These are phyloP conservation scores for Tulasnella sp. DNA, from an alignment of 768 basidiomycete genomes.

Conservation along the genomic window DNA sequence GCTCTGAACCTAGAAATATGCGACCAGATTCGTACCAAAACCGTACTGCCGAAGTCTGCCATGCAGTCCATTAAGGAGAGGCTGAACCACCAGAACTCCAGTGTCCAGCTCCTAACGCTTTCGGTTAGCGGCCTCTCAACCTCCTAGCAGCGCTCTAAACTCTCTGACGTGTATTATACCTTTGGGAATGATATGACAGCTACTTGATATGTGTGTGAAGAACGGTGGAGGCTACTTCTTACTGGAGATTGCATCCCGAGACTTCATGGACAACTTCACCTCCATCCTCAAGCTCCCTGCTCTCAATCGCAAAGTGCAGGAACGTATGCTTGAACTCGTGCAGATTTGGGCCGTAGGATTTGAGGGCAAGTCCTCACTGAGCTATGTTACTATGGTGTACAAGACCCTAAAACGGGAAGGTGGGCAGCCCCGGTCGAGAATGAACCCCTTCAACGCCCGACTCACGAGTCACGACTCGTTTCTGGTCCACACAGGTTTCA, in stretches of 20 bases:
- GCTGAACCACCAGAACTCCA: constrained; percentile 90
- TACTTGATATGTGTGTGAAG: constrained; percentile 91
- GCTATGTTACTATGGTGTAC: constrained; percentile 77
- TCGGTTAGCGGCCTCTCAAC: constrained; percentile 51
- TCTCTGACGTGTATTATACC: constrained; percentile 13
- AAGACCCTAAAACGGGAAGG: constrained; percentile 72
- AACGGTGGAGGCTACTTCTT: constrained; percentile 94
- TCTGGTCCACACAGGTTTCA: constrained; percentile 52
- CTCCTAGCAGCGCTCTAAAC: background rate
- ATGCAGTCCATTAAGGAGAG: constrained; percentile 85
- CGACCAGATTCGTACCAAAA: constrained; percentile 92
- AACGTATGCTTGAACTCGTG: constrained; percentile 67
- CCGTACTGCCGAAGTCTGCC: constrained; percentile 76
- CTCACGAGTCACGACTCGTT: constrained; percentile 12
- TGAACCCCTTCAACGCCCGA: background rate
- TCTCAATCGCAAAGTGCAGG: constrained; percentile 78
- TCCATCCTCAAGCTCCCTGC: constrained; percentile 77
- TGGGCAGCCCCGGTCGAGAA: constrained; percentile 37
- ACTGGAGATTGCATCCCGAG: constrained; percentile 74
- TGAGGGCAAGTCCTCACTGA: constrained; percentile 68
- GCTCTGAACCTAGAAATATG: constrained; percentile 93
- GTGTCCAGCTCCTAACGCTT: constrained; percentile 86
- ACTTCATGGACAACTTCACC: constrained; percentile 91
- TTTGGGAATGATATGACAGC: constrained; percentile 43
- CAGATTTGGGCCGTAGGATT: constrained; percentile 95